Evolutionary conservation across 345 rosid genomes (phyloP), one percentile per base, ranked within the genome.

Genomic region (Populus alba): DNA sequence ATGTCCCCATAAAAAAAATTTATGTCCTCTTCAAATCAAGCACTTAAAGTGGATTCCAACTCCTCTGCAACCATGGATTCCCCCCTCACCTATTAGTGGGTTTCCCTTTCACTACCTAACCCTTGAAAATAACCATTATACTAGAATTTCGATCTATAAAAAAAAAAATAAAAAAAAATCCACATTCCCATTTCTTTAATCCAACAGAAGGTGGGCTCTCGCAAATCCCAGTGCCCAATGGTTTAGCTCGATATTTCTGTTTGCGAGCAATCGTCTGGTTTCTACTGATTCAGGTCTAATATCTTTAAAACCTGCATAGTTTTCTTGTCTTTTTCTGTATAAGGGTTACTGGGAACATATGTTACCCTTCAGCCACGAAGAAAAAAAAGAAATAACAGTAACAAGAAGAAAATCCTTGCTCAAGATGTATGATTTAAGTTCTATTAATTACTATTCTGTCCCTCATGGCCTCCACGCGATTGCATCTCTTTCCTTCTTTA

Each of bases 21-120:
- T 79, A 83, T 78, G 85, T 80, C 85, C 83, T 86, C 87, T 82
- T 86, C 85, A 84, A 84, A 85, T 85, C 85, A 85, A 81, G 85
- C 89, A 86, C 86, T 86, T 83, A 39, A 84, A 88, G 94, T 94
- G 98, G 97, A 89, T 85, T 91, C 98, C 96, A 91, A 94, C 98
- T 94, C 97, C 89, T 86, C 92, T 83, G 88, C 90, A 88, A 89
- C 90, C 93, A 85, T 74, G 82, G 87, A 83, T 82, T 70, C 85
- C 79, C 75, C 82, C 82, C 81, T 49, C 55, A 49, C 55, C 84
- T 80, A 51, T 20, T 84, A 87, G 97, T 87, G 95, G 93, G 89
- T 85, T 83, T 94, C 93, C 82, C 80, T 94, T 92, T 91, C 98
- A 86, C 90, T 88, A 91, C 96, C 98, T 87, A 94, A 91, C 90